phyloP scores from a whole-genome alignment of 371 early-diverging fungal species.

The Mucor irregularis region DNA sequence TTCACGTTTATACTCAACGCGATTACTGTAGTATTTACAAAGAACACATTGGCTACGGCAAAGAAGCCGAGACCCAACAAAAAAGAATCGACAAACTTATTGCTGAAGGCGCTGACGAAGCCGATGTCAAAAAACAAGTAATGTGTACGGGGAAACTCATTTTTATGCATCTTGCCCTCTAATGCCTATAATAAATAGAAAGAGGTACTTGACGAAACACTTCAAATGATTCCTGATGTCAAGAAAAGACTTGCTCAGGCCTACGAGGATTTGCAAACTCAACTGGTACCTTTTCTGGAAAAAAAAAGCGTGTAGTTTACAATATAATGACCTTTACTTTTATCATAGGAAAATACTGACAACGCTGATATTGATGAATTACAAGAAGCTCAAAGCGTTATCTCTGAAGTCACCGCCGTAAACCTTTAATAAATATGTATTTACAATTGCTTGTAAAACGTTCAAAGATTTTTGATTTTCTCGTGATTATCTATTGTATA shows the following conservation, averaged over 20 bases:
- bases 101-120: constrained; percentile 59
- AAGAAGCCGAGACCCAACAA: constrained; percentile 66
- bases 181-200: constrained; percentile 38
- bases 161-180: background rate
- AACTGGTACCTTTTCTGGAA: too few relatives aligned
- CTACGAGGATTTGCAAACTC: constrained; percentile 53
- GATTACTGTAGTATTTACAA: constrained; percentile 60
- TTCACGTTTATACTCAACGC: background rate
- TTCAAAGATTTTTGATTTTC: too few relatives aligned
- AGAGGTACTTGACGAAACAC: constrained; percentile 77
- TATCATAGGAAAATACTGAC: constrained; percentile 36
- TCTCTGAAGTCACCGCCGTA: constrained; percentile 24
- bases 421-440: too few relatives aligned
- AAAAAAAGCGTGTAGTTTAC: background rate
- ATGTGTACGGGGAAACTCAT: background rate
- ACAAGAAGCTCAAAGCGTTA: constrained; percentile 38
- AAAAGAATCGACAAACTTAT: constrained; percentile 66
- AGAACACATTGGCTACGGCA: constrained; percentile 63
- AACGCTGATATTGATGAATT: constrained; percentile 45
- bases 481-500: too few relatives aligned
- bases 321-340: background rate
- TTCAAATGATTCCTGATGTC: constrained; percentile 75
- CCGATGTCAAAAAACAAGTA: constrained; percentile 75
- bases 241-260: constrained; percentile 63
- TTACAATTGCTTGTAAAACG: too few relatives aligned